Base-by-base conservation (phyloP, 306 rosid species). In the Prunus persica region DNA sequence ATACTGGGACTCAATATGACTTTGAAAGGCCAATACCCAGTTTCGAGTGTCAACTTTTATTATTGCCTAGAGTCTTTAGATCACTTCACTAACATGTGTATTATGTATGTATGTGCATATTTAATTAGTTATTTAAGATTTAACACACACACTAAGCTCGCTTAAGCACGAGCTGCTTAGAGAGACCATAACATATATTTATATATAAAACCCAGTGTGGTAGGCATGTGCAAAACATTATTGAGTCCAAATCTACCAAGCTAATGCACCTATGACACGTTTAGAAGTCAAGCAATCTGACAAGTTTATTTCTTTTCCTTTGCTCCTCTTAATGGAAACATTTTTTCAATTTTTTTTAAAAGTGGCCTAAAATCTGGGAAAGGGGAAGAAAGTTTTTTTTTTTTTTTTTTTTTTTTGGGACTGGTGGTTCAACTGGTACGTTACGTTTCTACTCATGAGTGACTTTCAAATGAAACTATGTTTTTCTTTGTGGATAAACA, bases 271-370 rank as follows among this genome's bases (percentile, higher is more conserved):
- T n/a, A 56, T 58, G 67, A 60, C 67, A 58, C 18, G 61, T 18
- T 45, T 13, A 8, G n/a, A 49, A 63, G 71, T 63, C 78, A 74
- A 64, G 70, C 71, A 63, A 1, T 47, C 18, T 63, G 28, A 64
- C 45, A 47, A 30, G 24, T 32, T 20, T 7, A 13, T 11, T 15
- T 8, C 24, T 67, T 49, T 28, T 30, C 32, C 63, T n/a, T 32
- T 7, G 43, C 50, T 63, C 28, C 8, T 0, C 6, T 13, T 30
- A 15, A 51, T 12, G 15, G 32, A 45, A 20, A n/a, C 16, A 27
- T 57, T 41, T 19, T 22, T 3, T 10, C 0, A 16, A 25, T 1
- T 58, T 58, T 55, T 55, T 24, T 58, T 1, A 0, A 41, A 62
- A 51, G 18, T 52, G 15, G 65, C 32, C 12, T 56, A 71, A 32